These are phyloP conservation scores for Kokia cookei DNA, from an alignment of 441 rosid genomes.

Conservation along the genomic window DNA sequence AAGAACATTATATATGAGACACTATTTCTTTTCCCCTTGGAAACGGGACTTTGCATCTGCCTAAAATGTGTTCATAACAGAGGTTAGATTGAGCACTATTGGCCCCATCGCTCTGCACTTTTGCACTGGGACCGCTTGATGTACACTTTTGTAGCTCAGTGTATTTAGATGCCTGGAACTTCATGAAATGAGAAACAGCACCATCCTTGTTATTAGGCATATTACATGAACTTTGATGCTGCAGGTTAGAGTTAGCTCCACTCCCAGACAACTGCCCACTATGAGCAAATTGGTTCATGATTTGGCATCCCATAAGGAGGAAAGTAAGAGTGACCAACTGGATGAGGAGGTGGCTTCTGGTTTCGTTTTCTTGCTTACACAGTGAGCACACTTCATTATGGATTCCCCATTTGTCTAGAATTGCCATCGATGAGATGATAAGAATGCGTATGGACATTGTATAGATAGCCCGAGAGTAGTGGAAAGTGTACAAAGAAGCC, in stretches of 20 bases:
- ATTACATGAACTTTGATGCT: slow-evolving; percentile 37
- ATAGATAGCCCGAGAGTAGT: too few species aligned
- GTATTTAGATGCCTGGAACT: slow-evolving; percentile 30
- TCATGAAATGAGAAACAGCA: slow-evolving; percentile 14
- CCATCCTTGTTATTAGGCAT: slow-evolving; percentile 23
- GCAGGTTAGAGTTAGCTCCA: slow-evolving; percentile 26
- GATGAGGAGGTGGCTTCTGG: slow-evolving; percentile 35
- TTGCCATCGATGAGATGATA: too few species aligned
- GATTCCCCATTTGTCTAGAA: too few species aligned
- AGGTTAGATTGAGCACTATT: slow-evolving; percentile 2
- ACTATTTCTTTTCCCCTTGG: neutral
- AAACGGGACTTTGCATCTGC: neutral
- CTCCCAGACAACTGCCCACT: slow-evolving; percentile 25
- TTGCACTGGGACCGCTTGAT: slow-evolving; percentile 42
- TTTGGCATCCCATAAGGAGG: slow-evolving; percentile 60
- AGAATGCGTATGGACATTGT: too few species aligned
- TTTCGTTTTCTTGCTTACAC: too few species aligned
- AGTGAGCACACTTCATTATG: too few species aligned
- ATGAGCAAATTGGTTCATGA: slow-evolving; percentile 24
- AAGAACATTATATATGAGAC: neutral
- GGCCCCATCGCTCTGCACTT: slow-evolving; percentile 11
- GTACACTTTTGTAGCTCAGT: slow-evolving; percentile 48
- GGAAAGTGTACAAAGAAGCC: too few species aligned
- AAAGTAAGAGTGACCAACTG: slow-evolving; percentile 48
- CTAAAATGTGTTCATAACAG: neutral